A percentile compares a stretch with the other conserved stretches of the same genome.
Conservation (phyloP, 805 yeast genomes). For the Clavispora asparagi region DNA sequence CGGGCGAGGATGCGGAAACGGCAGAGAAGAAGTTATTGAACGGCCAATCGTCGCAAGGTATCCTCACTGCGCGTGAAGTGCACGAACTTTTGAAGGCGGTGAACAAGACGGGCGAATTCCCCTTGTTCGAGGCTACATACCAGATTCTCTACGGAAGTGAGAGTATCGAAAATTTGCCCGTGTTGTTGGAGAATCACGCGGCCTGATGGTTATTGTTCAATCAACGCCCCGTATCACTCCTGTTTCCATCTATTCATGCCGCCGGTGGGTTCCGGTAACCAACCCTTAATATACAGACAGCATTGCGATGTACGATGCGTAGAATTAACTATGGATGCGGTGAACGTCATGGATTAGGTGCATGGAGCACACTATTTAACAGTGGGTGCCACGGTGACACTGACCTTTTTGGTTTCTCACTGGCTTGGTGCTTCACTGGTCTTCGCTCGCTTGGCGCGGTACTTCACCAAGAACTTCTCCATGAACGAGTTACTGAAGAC, state of each 20-base stretch:
- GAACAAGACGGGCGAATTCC: slow-evolving; percentile 63
- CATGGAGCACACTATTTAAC: no score
- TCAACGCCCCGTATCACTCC: neutral
- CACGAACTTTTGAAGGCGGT: slow-evolving; percentile 67
- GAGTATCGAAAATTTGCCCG: slow-evolving; percentile 71
- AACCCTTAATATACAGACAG: neutral
- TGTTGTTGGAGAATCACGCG: slow-evolving; percentile 45
- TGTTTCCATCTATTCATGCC: neutral
- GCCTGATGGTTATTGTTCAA: neutral
- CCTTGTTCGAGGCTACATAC: slow-evolving; percentile 75
- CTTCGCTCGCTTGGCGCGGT: slow-evolving; percentile 32
- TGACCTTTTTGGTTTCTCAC: no score
- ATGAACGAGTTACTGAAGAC: slow-evolving; percentile 57
- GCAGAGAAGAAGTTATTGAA: slow-evolving; percentile 83
- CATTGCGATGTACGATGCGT: neutral
- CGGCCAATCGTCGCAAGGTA: slow-evolving; percentile 97
- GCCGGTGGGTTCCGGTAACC: neutral
- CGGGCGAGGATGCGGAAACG: slow-evolving; percentile 70
- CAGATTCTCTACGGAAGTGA: slow-evolving; percentile 73
- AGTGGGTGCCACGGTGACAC: no score
- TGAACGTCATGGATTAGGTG: no score
- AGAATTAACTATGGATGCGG: neutral
- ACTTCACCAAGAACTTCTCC: slow-evolving; percentile 56
- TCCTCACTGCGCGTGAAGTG: slow-evolving; percentile 86
- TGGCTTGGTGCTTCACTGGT: no score